Evolutionary conservation across 805 yeast species (phyloP).

Genomic region (Novakomyces olei): DNA sequence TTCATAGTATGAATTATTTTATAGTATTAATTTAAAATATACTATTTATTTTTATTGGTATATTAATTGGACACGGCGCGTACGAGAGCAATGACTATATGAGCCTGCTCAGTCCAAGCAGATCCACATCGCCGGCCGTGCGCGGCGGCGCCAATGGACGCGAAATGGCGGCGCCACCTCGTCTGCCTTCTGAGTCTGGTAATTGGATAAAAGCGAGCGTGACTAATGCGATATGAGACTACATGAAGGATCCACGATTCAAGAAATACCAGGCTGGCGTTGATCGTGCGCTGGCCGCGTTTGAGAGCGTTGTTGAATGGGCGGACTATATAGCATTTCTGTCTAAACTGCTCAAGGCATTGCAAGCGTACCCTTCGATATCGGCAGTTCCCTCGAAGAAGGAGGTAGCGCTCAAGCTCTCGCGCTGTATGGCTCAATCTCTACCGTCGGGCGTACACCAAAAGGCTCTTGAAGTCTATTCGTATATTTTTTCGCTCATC

Average conservation of each 20-base stretch:
- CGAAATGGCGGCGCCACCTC: no score
- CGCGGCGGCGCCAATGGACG: no score
- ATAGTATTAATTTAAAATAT: no score
- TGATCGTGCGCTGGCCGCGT: conserved; percentile 48
- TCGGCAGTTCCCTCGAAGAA: conserved; percentile 38
- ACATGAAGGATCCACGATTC: conserved; percentile 29
- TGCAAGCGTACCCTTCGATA: conserved; percentile 14
- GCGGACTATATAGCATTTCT: conserved; percentile 89
- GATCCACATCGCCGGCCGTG: no score
- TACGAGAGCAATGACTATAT: no score
- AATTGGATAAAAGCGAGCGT: no score
- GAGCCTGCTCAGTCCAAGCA: no score
- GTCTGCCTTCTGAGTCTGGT: no score
- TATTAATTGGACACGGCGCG: no score
- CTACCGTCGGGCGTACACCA: conserved; percentile 93
- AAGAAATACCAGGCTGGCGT: conserved; percentile 45
- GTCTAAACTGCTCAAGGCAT: conserved; percentile 42
- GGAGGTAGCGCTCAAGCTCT: conserved; percentile 45
- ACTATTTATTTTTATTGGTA: no score
- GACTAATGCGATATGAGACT: conserved; percentile 1
- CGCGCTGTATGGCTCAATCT: conserved; percentile 57
- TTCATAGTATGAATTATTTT: no score
- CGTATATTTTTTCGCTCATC: conserved; percentile 45
- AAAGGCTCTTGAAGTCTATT: conserved; percentile 62
- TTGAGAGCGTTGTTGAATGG: conserved; percentile 84